Evolutionary conservation across 2,329 filamentous ascomycete genomes (phyloP).

Genomic region (Sclerotinia subarctica): DNA sequence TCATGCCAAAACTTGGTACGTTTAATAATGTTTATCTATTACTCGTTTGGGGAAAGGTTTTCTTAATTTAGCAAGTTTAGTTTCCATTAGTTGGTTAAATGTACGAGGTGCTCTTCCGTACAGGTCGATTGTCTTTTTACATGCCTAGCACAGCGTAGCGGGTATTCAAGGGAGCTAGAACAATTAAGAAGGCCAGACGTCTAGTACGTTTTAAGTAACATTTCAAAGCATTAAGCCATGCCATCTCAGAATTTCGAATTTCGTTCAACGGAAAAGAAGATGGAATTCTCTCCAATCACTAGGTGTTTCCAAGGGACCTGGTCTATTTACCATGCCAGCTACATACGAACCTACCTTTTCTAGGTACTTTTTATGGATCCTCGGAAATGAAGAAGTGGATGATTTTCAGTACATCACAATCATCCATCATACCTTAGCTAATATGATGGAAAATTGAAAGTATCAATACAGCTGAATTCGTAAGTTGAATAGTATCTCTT

Average conservation of each 20-base stretch:
- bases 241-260: not conserved
- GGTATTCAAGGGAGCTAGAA: not conserved
- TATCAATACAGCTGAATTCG: not conserved
- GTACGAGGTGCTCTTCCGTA: not conserved
- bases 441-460: not conserved
- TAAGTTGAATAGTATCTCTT: not conserved
- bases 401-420: constrained; percentile 11
- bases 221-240: not conserved
- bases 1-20: not conserved
- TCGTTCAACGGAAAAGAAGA: not conserved
- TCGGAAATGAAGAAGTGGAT: constrained; percentile 16
- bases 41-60: not conserved
- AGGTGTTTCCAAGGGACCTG: not conserved
- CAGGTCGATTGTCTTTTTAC: not conserved
- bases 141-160: not conserved
- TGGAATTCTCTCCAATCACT: not conserved
- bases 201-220: not conserved
- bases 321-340: not conserved
- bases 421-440: not conserved
- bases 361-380: constrained; percentile 6
- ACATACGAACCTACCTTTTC: not conserved
- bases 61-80: not conserved
- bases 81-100: not conserved
- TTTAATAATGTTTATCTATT: not conserved
- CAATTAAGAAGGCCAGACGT: rapidly evolving